Percentiles rank a stretch among this genome's conserved stretches.
These are phyloP conservation scores for Drechslerella coelobrocha DNA, from an alignment of 2,329 filamentous ascomycete genomes.

Conservation along the genomic window DNA sequence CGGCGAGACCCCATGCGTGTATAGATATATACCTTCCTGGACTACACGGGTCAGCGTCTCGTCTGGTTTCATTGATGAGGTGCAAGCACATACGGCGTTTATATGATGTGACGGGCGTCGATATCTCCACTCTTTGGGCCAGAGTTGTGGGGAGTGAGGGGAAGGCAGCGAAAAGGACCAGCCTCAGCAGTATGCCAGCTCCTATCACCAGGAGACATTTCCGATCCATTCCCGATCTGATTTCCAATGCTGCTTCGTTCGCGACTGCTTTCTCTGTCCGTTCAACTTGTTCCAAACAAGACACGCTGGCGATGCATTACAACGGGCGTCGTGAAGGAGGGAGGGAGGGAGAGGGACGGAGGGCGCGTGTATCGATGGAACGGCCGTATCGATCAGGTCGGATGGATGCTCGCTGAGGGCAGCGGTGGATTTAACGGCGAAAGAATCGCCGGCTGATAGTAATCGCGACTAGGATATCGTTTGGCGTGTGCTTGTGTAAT, in stretches of 20 bases:
- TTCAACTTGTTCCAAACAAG: constrained; percentile 17
- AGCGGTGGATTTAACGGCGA: background rate
- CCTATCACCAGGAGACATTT: constrained; percentile 66
- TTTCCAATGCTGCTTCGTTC: constrained; percentile 9
- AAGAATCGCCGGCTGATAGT: background rate
- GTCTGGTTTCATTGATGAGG: constrained; percentile 3
- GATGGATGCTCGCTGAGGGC: background rate
- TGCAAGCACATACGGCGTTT: constrained; percentile 76
- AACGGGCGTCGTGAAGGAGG: constrained; percentile 14
- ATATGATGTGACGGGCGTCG: constrained; percentile 96
- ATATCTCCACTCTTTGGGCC: constrained; percentile 91
- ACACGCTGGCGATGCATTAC: constrained; percentile 35
- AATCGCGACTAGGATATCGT: background rate
- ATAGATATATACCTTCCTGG: constrained; percentile 94
- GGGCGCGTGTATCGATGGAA: background rate
- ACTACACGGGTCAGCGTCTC: constrained; percentile 63
- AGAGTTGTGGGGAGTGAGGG: constrained; percentile 83
- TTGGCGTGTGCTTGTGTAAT: constrained; percentile 14
- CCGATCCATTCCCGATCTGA: constrained; percentile 50
- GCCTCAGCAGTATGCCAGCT: constrained; percentile 76
- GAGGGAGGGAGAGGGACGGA: constrained; percentile 3
- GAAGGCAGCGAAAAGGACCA: constrained; percentile 80
- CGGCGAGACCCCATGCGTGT: constrained; percentile 93
- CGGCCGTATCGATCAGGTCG: background rate
- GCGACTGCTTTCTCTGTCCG: constrained; percentile 9